Evolutionary conservation across 495 filamentous ascomycete genomes (phyloP).

Genomic region (Lophium mytilinum): DNA sequence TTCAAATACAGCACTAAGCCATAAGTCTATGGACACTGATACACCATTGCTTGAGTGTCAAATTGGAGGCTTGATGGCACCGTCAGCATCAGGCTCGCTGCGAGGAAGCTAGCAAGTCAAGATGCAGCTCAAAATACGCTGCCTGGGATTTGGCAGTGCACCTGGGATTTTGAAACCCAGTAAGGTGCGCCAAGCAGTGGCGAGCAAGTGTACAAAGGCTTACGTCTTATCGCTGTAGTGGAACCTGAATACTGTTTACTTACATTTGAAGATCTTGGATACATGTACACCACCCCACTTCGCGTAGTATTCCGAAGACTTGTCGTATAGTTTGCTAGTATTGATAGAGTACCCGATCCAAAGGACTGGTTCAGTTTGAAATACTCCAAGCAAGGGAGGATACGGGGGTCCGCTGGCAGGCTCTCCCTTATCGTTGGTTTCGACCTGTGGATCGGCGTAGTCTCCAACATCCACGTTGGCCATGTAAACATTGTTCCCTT

Average conservation of each 20-base stretch:
- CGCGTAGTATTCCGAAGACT: not conserved
- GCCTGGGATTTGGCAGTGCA: too few species aligned
- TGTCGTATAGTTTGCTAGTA: conserved; percentile 21
- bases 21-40: too few species aligned
- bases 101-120: too few species aligned
- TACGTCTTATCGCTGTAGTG: too few species aligned
- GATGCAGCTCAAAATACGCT: too few species aligned
- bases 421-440: conserved; percentile 9
- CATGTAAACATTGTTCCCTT: conserved; percentile 28
- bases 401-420: conserved; percentile 12
- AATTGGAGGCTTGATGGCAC: too few species aligned
- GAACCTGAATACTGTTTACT: not conserved
- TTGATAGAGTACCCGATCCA: conserved; percentile 35
- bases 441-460: conserved; percentile 16
- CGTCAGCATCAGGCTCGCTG: too few species aligned
- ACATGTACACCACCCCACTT: conserved; percentile 27
- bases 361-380: conserved; percentile 31
- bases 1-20: too few species aligned
- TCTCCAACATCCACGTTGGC: conserved; percentile 26
- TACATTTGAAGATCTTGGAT: conserved; percentile 30
- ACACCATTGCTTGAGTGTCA: too few species aligned
- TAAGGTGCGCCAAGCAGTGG: too few species aligned
- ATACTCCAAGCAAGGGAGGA: conserved; percentile 26
- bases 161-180: too few species aligned
- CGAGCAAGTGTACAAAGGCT: too few species aligned